Conservation (phyloP, 257 asterid genomes). For the Penstemon eatonii region DNA sequence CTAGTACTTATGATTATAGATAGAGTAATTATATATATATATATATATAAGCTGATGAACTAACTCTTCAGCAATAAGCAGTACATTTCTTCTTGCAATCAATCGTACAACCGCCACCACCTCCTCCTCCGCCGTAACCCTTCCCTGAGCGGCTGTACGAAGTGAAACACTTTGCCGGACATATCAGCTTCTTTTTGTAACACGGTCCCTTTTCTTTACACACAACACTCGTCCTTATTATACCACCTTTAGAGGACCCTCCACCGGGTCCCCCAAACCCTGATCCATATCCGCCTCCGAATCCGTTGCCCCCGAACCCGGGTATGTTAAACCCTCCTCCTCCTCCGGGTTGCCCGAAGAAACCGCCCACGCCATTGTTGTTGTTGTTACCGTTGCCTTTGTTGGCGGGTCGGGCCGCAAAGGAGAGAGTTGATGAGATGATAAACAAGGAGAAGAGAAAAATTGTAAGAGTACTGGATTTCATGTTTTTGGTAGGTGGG, state of each 20-base stretch:
- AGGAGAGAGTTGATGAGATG: slow-evolving; percentile 35
- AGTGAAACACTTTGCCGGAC: slow-evolving; percentile 85
- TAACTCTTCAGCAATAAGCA: slow-evolving; percentile 56
- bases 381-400: background rate
- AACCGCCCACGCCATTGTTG: slow-evolving; percentile 40
- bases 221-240: slow-evolving; percentile 39
- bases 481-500: slow-evolving; percentile 37
- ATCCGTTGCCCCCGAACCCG: slow-evolving; percentile 46
- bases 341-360: slow-evolving; percentile 41
- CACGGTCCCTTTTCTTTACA: slow-evolving; percentile 80
- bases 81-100: slow-evolving; percentile 79
- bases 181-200: slow-evolving; percentile 62
- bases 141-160: slow-evolving; percentile 75
- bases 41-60: background rate
- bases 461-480: slow-evolving; percentile 21
- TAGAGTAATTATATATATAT: background rate
- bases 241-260: slow-evolving; percentile 53
- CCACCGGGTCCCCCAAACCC: slow-evolving; percentile 80
- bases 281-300: slow-evolving; percentile 61
- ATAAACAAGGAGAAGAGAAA: slow-evolving; percentile 29
- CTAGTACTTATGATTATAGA: background rate
- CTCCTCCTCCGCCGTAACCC: slow-evolving; percentile 86
- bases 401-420: slow-evolving; percentile 34
- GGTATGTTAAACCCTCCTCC: slow-evolving; percentile 60
- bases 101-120: slow-evolving; percentile 84